Base-by-base conservation (phyloP, 495 filamentous ascomycete genomes). In the Neurospora tetraspora region DNA sequence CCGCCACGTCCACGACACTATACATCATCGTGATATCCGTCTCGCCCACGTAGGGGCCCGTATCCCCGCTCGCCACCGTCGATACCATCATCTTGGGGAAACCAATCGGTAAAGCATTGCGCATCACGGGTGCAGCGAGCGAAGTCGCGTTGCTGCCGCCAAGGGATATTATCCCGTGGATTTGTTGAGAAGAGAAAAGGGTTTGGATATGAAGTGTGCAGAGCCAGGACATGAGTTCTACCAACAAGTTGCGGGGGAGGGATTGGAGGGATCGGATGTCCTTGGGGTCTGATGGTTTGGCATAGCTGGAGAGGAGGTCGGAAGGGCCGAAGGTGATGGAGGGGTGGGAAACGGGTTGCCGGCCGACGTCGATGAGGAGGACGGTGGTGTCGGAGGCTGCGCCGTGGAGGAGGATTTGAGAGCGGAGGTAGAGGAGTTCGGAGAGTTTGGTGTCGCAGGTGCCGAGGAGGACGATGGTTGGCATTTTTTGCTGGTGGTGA, bases 21-120 rank as follows among this genome's bases (percentile, higher is more conserved):
- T 91, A 89, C 88, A 92, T 90, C 82, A 92, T 85, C 2, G 84
- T 86, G 72, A 93, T 89, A 74, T 93, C 91, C 0, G 85, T 85
- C 77, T 92, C 89, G 53, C 86, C 89, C 3, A 92, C 83, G 16
- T 89, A 85, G 0, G 85, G 83, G 1, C 82, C 82, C 1, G 87
- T 85, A 73, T 92, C 87, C 4, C 90, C 88, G 11, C 84, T 87
- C 5, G 89, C 90, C 73, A 92, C 87, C 0, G 91, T 92, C 23
- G 86, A 89, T 0, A 92, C 89, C 71, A 93, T 88, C 40, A 93
- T 39, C 74, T 93, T 93, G 0, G 91, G 91, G 53, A 92, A 85
- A 0, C 89, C 89, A 16, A 92, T 78, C 0, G 91, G 90, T 2
- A 89, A 73, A 0, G 83, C 86, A 12, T 82, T 77, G 8, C 87